Evolutionary conservation across 352 stramenopile genomes (phyloP), one percentile per base, ranked within the genome.

Genomic region (Saprolegnia parasitica): DNA sequence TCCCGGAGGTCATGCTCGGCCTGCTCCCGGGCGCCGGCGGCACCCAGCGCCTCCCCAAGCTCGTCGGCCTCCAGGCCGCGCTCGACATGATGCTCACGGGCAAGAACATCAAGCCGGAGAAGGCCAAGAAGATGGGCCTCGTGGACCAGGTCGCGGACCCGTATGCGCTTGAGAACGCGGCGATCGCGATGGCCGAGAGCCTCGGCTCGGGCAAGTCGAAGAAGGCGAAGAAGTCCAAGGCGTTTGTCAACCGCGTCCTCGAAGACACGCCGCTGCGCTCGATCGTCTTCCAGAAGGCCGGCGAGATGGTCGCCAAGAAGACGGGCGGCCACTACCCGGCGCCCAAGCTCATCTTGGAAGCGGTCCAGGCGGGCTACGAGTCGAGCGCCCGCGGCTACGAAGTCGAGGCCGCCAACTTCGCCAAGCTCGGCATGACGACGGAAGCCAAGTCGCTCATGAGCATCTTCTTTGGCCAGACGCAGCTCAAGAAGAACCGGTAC

Each of bases 51-150:
- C 78, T 99, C 29, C 95, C 91, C 1, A 85, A 94, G 57, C 79
- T 98, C 5, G 89, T 99, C 20, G 97, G 97, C 11, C 81, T 98
- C 37, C 81, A 95, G 45, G 83, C 86, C 42, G 94, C 94, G 20
- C 83, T 99, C 74, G 95, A 98, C 74, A 98, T 99, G 90, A 99
- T 99, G 88, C 81, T 99, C 39, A 99, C 89, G 5, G 97, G 96
- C 72, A 98, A 98, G 76, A 96, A 98, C 70, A 89, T 99, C 56
- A 86, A 88, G 55, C 84, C 96, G 0, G 89, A 97, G 78, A 97
- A 98, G 75, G 97, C 97, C 6, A 96, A 98, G 73, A 98, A 98
- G 74, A 97, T 99, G 84, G 97, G 97, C 6, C 82, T 99, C 21
- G 96, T 99, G 5, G 93, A 99, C 80, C 78, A 98, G 68, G 93